Percentiles rank a stretch among this genome's conserved stretches.
These are phyloP conservation scores for Mortierella sp. DNA, from an alignment of 371 early-diverging fungal species.

Conservation along the genomic window DNA sequence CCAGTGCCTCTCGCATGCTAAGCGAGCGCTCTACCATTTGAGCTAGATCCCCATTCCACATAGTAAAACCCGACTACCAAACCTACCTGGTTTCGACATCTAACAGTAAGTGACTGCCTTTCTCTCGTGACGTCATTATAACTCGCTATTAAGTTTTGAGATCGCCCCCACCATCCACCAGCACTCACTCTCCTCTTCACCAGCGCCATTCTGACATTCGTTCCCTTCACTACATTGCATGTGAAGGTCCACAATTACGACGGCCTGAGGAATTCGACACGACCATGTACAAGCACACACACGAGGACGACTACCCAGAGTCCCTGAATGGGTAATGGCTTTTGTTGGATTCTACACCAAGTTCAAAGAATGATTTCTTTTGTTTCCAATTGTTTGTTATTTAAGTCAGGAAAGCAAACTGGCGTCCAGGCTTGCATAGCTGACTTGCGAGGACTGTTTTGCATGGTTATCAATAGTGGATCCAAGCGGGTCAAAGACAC, in stretches of 20 bases:
- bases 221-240: too few species aligned
- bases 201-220: neutral
- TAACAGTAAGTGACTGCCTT: too few species aligned
- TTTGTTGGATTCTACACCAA: neutral
- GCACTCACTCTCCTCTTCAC: neutral
- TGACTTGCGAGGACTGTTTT: neutral
- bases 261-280: neutral
- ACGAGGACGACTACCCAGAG: neutral
- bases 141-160: too few species aligned
- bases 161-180: neutral
- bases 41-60: slow-evolving; percentile 10
- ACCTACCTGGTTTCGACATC: too few species aligned
- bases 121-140: too few species aligned
- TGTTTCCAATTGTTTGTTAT: neutral
- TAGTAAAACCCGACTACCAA: too few species aligned
- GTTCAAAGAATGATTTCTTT: neutral
- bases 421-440: neutral
- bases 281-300: slow-evolving; percentile 4
- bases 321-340: neutral
- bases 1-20: neutral
- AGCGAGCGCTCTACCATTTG: slow-evolving; percentile 22
- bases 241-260: neutral
- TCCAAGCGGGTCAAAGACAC: slow-evolving; percentile 1
- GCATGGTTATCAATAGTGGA: neutral
- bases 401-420: neutral